Evolutionary conservation across 1,284 basidiomycete species (phyloP).

Genomic region (Malassezia sympodialis): DNA sequence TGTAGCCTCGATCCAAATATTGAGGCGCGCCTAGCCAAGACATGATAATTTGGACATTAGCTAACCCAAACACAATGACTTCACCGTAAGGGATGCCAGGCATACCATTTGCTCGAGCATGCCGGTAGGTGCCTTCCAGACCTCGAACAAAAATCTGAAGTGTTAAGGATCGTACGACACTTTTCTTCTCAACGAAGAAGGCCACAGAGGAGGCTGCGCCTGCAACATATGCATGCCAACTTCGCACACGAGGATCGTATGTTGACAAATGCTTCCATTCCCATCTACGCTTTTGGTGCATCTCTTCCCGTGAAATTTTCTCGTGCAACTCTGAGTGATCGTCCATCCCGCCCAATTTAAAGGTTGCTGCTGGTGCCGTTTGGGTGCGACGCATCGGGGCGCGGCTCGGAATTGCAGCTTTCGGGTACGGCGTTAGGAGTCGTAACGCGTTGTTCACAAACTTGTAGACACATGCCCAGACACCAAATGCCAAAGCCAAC

Average conservation of each 20-base stretch:
- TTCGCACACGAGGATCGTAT: constrained; percentile 45
- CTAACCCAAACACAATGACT: constrained; percentile 68
- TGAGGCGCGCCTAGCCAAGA: constrained; percentile 57
- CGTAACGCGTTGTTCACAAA: constrained; percentile 41
- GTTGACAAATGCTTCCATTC: constrained; percentile 33
- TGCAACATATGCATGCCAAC: constrained; percentile 81
- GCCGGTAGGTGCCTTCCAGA: constrained; percentile 71
- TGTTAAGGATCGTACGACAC: constrained; percentile 60
- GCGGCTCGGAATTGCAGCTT: background rate
- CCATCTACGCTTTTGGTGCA: constrained; percentile 8
- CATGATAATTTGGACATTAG: constrained; percentile 71
- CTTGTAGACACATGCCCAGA: constrained; percentile 45
- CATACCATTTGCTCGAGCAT: constrained; percentile 56
- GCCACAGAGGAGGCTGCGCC: constrained; percentile 71
- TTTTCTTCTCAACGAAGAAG: constrained; percentile 69
- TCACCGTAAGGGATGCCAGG: constrained; percentile 70
- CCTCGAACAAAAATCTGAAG: constrained; percentile 71
- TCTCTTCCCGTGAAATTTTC: background rate
- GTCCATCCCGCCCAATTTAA: background rate
- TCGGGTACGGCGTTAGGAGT: constrained; percentile 30
- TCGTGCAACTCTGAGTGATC: background rate
- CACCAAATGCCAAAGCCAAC: constrained; percentile 36
- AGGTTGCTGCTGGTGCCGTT: background rate
- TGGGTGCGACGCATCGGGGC: background rate
- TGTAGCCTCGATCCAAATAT: constrained; percentile 31